phyloP scores from a whole-genome alignment of 1,284 basidiomycete genomes.

The Pascua sp. region DNA sequence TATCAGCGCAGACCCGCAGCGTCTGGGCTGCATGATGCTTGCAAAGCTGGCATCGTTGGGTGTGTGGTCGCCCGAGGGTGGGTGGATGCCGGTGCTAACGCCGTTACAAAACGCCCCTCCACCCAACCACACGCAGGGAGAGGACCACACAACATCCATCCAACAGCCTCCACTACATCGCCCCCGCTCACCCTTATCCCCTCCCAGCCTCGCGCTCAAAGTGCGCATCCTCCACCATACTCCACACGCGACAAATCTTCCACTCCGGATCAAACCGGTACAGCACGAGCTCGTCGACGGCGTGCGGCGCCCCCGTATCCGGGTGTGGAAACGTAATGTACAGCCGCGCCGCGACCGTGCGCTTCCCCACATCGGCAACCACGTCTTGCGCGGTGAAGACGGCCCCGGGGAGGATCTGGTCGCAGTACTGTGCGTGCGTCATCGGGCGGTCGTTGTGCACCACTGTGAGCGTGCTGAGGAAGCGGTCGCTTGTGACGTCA shows the following conservation, averaged over 20 bases:
- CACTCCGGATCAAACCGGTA: slow-evolving; percentile 17
- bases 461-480: slow-evolving; percentile 3
- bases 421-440: neutral
- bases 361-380: slow-evolving; percentile 9
- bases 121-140: too few relatives aligned
- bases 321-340: slow-evolving; percentile 8
- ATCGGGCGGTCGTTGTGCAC: slow-evolving; percentile 7
- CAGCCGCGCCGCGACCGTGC: slow-evolving; percentile 10
- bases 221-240: slow-evolving; percentile 9
- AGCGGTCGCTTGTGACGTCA: slow-evolving; percentile 7
- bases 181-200: slow-evolving; percentile 25
- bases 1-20: too few relatives aligned
- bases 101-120: too few relatives aligned
- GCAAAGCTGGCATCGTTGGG: too few relatives aligned
- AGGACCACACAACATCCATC: too few relatives aligned
- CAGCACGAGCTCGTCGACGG: slow-evolving; percentile 9
- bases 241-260: slow-evolving; percentile 12
- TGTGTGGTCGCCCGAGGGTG: too few relatives aligned
- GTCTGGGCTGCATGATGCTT: too few relatives aligned
- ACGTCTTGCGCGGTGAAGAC: slow-evolving; percentile 8
- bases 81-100: too few relatives aligned
- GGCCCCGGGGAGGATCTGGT: slow-evolving; percentile 7
- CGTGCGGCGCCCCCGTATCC: neutral
- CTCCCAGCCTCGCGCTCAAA: slow-evolving; percentile 39
- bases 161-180: slow-evolving; percentile 4